Percentiles rank a stretch among this genome's conserved stretches.
Evolutionary conservation across 108 stramenopile genomes (phyloP).

Genomic region (Cyclotella cryptica): DNA sequence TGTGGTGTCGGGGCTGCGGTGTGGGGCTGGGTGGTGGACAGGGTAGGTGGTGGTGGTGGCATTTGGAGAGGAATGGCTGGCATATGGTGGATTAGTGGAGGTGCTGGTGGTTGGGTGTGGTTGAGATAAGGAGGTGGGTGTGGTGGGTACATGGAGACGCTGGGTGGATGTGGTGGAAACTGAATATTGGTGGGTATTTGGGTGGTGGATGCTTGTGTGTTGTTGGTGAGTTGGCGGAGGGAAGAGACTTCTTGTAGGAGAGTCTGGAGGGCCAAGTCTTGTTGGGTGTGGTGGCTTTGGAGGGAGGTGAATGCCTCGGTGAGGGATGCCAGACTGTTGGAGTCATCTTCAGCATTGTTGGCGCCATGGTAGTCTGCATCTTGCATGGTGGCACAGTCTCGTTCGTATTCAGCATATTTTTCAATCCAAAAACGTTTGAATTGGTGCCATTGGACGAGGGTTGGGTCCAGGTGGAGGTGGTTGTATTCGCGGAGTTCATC

Average conservation of each 20-base stretch:
- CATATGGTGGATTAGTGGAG: neutral
- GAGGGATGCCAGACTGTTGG: neutral
- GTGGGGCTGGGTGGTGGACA: neutral
- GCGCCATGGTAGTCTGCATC: neutral
- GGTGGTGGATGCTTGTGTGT: neutral
- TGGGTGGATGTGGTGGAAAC: neutral
- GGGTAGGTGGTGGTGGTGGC: neutral
- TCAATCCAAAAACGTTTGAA: slow-evolving; percentile 8
- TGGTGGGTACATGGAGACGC: neutral
- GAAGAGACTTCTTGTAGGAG: neutral
- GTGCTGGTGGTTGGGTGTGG: neutral
- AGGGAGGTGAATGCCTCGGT: neutral
- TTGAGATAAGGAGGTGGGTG: too few species aligned
- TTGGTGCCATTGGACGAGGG: neutral
- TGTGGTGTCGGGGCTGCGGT: neutral
- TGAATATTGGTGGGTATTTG: neutral
- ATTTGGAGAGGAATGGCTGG: neutral
- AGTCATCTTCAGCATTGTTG: neutral
- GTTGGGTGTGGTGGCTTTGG: neutral
- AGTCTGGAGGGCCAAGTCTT: neutral
- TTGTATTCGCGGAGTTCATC: neutral
- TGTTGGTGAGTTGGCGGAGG: neutral
- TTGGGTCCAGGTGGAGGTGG: neutral
- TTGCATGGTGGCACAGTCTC: neutral
- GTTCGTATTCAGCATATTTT: neutral